Evolutionary conservation across 768 basidiomycete genomes (phyloP), one percentile per base, ranked within the genome.

Genomic region (Lactifluus hygrophoroides): DNA sequence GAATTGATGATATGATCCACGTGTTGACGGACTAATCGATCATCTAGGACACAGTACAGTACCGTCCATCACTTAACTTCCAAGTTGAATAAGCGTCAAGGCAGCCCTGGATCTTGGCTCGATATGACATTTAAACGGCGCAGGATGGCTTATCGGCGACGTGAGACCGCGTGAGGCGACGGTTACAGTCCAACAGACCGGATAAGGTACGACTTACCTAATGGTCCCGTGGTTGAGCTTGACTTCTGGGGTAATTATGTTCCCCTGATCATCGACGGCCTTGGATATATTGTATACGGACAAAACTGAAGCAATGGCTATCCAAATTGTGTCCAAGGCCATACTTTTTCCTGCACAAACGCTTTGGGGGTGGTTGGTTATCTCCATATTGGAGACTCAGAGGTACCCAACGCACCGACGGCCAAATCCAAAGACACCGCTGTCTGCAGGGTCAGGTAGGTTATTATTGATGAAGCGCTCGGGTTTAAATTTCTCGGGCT

Each of bases 301-400:
- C 27, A 64, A 53, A 21, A 64, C 35, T 2, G 62, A 64, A 5
- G 51, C 62, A 5, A 64, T 62, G 9, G 60, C 60, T 14, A 64
- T 64, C 62, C 62, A 64, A 23, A 64, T 57, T 13, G 62, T 62
- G 46, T 64, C 62, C 30, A 64, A 10, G 8, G 62, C 62, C 60
- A 64, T 57, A 13, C 27, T 43, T 32, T 57, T 61, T 13, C 62
- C 62, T 4, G 60, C 60, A 46, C 62, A 62, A 19, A 52, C 35
- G 11, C 62, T 64, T 23, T 17, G 6, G n/a, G 11, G 13, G 21
- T 23, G 16, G 14, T n/a, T 44, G 10, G 32, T 59, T 40, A 53
- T 34, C 5, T 1, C 3, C 11, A 38, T 2, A 3, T 25, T 16
- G 35, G 13, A 40, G 5, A 14, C 8, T n/a, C 3, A 7, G 46